These are phyloP conservation scores for Celoporthe dispersa DNA, from an alignment of 2,329 filamentous ascomycete genomes.

Conservation along the genomic window DNA sequence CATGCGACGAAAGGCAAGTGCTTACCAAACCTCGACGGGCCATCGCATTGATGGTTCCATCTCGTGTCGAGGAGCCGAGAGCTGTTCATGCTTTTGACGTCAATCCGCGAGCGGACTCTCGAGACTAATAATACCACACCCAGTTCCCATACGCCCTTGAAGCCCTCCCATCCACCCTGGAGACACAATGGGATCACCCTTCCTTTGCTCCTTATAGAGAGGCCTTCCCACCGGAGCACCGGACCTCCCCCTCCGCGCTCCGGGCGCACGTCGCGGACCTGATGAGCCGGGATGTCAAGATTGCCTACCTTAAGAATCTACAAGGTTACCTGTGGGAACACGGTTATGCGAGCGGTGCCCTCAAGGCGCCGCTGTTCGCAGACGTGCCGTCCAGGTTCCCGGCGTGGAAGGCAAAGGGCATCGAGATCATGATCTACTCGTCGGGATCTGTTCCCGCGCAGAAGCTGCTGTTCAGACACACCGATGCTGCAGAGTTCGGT, in stretches of 20 bases:
- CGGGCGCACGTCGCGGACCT: conserved; percentile 72
- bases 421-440: conserved; percentile 76
- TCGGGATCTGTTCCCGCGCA: conserved; percentile 81
- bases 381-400: conserved; percentile 71
- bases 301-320: conserved; percentile 76
- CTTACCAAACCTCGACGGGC: not conserved
- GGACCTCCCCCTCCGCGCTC: conserved; percentile 61
- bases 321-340: conserved; percentile 80
- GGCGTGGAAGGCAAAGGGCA: conserved; percentile 59
- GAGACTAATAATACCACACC: not conserved
- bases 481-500: conserved; percentile 45
- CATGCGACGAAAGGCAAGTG: not conserved
- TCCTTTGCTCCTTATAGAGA: conserved; percentile 69
- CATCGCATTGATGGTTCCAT: not conserved
- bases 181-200: conserved; percentile 68
- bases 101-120: conserved; percentile 9
- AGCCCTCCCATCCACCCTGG: conserved; percentile 66
- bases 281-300: conserved; percentile 73
- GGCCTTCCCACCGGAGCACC: conserved; percentile 71
- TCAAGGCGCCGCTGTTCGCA: conserved; percentile 73
- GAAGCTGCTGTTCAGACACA: conserved; percentile 77
- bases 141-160: conserved; percentile 80
- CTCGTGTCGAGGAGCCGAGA: not conserved
- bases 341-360: conserved; percentile 71
- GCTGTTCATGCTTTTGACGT: not conserved